phyloP scores from a whole-genome alignment of 2,329 filamentous ascomycete genomes.

The Cladosporium cucumerinum region DNA sequence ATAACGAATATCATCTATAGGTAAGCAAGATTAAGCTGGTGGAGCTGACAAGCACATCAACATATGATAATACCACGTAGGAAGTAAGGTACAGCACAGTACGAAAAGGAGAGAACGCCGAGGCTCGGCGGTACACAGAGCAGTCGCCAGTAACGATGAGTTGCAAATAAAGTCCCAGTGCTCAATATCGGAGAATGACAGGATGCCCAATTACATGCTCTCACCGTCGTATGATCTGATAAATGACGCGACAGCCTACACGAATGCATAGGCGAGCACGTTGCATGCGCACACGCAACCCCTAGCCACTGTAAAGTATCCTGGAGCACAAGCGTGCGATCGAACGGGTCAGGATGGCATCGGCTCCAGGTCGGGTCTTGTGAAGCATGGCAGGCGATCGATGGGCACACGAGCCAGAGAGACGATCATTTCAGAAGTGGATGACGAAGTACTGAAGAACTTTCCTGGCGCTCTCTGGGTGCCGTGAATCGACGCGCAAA shows the following conservation, averaged over 20 bases:
- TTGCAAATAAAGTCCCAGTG: background rate
- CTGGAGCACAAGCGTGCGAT: background rate
- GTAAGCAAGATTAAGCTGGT: background rate
- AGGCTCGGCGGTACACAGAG: conserved; percentile 1
- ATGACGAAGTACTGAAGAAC: background rate
- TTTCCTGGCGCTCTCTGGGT: background rate
- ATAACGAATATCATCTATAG: background rate
- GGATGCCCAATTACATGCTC: background rate
- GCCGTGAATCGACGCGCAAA: background rate
- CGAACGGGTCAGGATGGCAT: background rate
- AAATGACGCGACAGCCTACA: conserved; percentile 9
- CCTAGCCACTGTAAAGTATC: background rate
- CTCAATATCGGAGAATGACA: background rate
- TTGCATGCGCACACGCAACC: background rate
- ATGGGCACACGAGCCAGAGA: background rate
- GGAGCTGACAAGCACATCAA: background rate
- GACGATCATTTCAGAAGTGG: conserved; percentile 5
- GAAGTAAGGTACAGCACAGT: background rate
- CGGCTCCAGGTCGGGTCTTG: background rate
- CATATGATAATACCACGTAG: background rate
- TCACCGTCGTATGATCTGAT: conserved; percentile 6
- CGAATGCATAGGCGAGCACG: background rate
- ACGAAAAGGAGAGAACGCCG: background rate
- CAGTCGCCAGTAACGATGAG: background rate
- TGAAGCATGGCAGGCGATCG: conserved; percentile 5